phyloP scores from a whole-genome alignment of 306 rosid species.

The Gastrolobium villosum region DNA sequence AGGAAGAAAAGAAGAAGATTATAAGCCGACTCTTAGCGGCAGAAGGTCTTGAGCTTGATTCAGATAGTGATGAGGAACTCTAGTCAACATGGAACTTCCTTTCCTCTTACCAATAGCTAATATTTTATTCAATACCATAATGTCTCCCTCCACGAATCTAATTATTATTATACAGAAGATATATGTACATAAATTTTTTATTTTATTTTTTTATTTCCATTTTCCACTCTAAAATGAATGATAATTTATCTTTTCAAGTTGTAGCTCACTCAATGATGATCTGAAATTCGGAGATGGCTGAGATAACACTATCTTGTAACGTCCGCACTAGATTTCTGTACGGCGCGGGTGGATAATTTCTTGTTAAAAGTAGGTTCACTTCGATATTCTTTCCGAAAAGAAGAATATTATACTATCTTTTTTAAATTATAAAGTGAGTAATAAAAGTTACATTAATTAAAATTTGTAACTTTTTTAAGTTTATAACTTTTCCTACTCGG shows the following conservation, averaged over 20 bases:
- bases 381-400: too few species aligned
- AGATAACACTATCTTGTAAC: not conserved
- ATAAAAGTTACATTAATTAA: too few species aligned
- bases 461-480: too few species aligned
- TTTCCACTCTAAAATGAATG: constrained; percentile 22
- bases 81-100: constrained; percentile 46
- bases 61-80: constrained; percentile 70
- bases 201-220: constrained; percentile 22
- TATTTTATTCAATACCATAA: constrained; percentile 41
- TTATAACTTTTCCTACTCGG: too few species aligned
- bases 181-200: constrained; percentile 57
- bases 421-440: too few species aligned
- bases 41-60: constrained; percentile 94
- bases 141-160: constrained; percentile 42
- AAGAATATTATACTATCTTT: too few species aligned
- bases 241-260: constrained; percentile 23
- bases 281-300: not conserved
- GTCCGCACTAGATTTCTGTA: not conserved
- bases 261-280: not conserved
- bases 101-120: constrained; percentile 39
- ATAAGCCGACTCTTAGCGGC: constrained; percentile 81
- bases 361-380: not conserved
- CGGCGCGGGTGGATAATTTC: not conserved
- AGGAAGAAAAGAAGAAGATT: constrained; percentile 75
- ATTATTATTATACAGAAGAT: constrained; percentile 30